phyloP scores from a whole-genome alignment of 129 eudicot genomes.

The Daucus carota region DH1_v3.0 NC_030385.2:8521001-8521500 shows the following conservation, averaged over 20 bases:
- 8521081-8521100: not conserved
- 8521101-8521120: not conserved
- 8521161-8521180: not conserved
- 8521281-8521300: not conserved
- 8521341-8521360: slow-evolving; percentile 76
- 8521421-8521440: slow-evolving; percentile 21
- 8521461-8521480: not conserved
- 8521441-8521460: not conserved
- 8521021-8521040: not conserved
- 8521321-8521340: slow-evolving; percentile 90
- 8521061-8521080: not conserved
- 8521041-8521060: not conserved
- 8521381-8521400: slow-evolving; percentile 84
- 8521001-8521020: not conserved
- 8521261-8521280: not conserved
- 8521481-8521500: not conserved
- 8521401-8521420: slow-evolving; percentile 85
- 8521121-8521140: not conserved
- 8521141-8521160: not conserved
- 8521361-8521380: slow-evolving; percentile 89
- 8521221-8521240: not conserved
- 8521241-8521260: not conserved
- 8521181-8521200: not conserved
- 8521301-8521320: slow-evolving; percentile 11
- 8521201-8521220: not conserved